Conservation (phyloP, 2,329 filamentous ascomycete genomes). For the Penicillium frequentans region DNA sequence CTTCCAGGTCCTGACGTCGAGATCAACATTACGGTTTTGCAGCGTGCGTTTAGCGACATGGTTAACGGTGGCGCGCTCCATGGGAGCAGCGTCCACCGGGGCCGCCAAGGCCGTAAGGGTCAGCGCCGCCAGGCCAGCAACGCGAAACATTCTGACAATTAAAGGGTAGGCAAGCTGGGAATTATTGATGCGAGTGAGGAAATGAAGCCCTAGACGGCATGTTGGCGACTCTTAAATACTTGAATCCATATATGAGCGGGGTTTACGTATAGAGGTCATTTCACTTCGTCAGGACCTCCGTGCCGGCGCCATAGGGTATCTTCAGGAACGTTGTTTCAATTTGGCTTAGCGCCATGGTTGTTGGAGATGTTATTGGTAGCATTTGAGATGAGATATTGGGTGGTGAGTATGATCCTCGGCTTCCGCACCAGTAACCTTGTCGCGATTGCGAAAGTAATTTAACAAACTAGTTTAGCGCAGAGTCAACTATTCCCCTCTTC, state of each 20-base stretch:
- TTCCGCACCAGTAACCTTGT: neutral
- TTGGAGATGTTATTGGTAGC: neutral
- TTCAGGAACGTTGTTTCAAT: neutral
- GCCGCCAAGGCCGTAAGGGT: neutral
- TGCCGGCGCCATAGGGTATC: neutral
- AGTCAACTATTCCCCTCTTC: neutral
- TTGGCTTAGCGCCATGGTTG: neutral
- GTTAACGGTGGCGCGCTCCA: neutral
- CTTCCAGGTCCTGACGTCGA: slow-evolving; percentile 3
- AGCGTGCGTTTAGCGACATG: neutral
- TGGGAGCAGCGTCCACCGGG: neutral
- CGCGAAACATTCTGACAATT: neutral
- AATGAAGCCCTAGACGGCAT: neutral
- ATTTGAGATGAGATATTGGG: neutral
- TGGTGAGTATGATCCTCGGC: neutral
- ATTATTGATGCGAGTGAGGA: neutral
- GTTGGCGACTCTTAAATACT: neutral
- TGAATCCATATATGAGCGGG: neutral
- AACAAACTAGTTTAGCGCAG: neutral
- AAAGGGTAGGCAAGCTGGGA: neutral
- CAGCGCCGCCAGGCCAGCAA: neutral
- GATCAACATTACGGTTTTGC: neutral
- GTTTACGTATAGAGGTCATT: neutral
- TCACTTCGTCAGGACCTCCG: neutral
- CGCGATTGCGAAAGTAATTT: neutral